Evolutionary conservation across 768 basidiomycete species (phyloP).

Genomic region (Hirschioporus abietinus): DNA sequence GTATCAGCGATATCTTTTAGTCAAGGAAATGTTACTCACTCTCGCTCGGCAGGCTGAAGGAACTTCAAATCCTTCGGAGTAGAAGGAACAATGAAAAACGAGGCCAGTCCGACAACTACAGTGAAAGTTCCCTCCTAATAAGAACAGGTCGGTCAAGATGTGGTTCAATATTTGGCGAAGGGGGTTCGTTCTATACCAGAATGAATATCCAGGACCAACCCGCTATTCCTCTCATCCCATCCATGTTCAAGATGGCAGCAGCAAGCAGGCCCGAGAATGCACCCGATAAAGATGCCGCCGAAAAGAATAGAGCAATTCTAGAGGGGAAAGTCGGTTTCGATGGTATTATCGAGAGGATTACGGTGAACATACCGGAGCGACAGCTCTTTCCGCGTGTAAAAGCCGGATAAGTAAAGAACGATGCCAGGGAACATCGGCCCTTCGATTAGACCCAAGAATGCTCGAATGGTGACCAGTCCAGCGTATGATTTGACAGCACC

Average conservation of each 20-base stretch:
- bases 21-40: slow-evolving; percentile 11
- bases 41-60: slow-evolving; percentile 29
- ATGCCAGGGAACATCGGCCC: slow-evolving; percentile 43
- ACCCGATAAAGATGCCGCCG: slow-evolving; percentile 43
- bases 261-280: slow-evolving; percentile 64
- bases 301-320: slow-evolving; percentile 35
- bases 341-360: background rate
- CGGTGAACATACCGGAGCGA: slow-evolving; percentile 23
- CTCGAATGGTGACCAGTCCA: slow-evolving; percentile 48
- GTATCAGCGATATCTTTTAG: background rate
- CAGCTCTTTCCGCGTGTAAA: slow-evolving; percentile 31
- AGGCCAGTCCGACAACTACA: background rate
- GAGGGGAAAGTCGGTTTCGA: background rate
- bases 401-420: slow-evolving; percentile 29
- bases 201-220: slow-evolving; percentile 52
- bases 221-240: slow-evolving; percentile 43
- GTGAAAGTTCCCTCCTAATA: slow-evolving; percentile 1
- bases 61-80: slow-evolving; percentile 27
- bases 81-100: slow-evolving; percentile 23
- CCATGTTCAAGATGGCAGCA: slow-evolving; percentile 51
- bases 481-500: slow-evolving; percentile 41
- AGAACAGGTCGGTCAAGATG: slow-evolving; percentile 11
- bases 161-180: background rate
- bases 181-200: slow-evolving; percentile 8
- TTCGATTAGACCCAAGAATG: slow-evolving; percentile 51